phyloP scores from a whole-genome alignment of 1,284 basidiomycete species.

The Phellinidium pouzarii region DNA sequence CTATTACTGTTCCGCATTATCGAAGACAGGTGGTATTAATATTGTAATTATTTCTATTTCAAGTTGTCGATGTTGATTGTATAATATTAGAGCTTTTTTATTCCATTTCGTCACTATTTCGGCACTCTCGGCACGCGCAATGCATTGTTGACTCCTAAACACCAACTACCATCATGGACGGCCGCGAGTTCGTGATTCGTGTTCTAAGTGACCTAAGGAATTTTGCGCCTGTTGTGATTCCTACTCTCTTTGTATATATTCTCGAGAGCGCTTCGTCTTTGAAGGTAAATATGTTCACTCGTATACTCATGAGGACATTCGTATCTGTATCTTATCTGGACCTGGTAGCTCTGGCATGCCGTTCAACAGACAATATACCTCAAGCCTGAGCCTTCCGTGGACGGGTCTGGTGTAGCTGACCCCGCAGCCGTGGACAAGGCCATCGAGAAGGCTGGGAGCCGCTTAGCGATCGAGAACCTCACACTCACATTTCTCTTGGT shows the following conservation, averaged over 20 bases:
- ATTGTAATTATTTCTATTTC: no score
- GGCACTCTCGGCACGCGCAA: no score
- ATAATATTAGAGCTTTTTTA: no score
- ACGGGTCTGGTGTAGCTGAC: neutral
- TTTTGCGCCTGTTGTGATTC: slow-evolving; percentile 2
- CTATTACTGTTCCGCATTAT: no score
- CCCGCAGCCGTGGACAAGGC: neutral
- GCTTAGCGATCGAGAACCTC: neutral
- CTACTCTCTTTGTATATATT: slow-evolving; percentile 6
- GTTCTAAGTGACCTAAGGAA: slow-evolving; percentile 2
- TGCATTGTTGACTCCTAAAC: no score
- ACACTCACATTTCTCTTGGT: neutral
- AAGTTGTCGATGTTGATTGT: no score
- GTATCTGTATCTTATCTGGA: no score
- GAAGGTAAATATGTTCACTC: neutral
- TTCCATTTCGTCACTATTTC: no score
- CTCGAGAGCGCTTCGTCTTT: slow-evolving; percentile 3
- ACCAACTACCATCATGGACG: slow-evolving; percentile 4
- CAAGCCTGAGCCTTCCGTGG: neutral
- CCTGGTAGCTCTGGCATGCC: slow-evolving; percentile 6
- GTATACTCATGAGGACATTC: neutral
- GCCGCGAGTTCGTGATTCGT: neutral
- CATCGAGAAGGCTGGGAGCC: neutral
- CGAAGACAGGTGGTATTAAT: no score
- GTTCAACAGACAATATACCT: slow-evolving; percentile 2